Evolutionary conservation across 257 asterid genomes (phyloP), one percentile per base, ranked within the genome.

Genomic region (Marsdenia floribunda): DNA sequence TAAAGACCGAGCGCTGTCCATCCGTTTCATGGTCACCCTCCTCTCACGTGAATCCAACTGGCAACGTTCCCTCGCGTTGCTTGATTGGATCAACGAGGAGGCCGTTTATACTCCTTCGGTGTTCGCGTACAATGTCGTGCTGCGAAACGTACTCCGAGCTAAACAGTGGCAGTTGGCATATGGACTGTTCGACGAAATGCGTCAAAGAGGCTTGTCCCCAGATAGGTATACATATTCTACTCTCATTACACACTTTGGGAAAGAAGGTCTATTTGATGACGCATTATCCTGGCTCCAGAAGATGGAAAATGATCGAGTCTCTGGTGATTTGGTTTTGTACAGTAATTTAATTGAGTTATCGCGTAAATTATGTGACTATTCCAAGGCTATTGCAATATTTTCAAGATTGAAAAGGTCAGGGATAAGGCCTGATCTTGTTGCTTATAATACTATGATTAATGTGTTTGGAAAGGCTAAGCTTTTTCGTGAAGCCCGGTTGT

Each of bases 391-490:
- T 68, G 87, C 98, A 0, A 86, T 92, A 58, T 95, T 95, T 71
- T 80, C 90, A 5, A 90, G 93, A 78, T 79, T 95, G 79, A 95
- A 95, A 82, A 77, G 89, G 15, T 87, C 92, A 0, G 97, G 96
- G 14, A 90, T 95, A 22, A 70, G 78, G 2, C 97, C 97, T 26
- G 99, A 95, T 79, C 89, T 90, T 21, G 93, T 95, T 8, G 99
- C 93, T 3, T 95, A 92, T 65, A 92, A 95, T 80, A 75, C 93
- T 0, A 95, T 90, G 99, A 88, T 95, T 58, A 90, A 95, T 75
- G 97, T 95, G 83, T 95, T 86, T 75, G 99, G 99, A 13, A 95
- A 95, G 88, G 99, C 99, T 21, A 92, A 87, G 91, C 90, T 95
- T 73, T 90, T 92, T 71, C 89, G 85, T 0, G 97, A 95, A 81